Conservation (phyloP, 2,329 filamentous ascomycete species). For the Penicillium sclerotiorum region DNA sequence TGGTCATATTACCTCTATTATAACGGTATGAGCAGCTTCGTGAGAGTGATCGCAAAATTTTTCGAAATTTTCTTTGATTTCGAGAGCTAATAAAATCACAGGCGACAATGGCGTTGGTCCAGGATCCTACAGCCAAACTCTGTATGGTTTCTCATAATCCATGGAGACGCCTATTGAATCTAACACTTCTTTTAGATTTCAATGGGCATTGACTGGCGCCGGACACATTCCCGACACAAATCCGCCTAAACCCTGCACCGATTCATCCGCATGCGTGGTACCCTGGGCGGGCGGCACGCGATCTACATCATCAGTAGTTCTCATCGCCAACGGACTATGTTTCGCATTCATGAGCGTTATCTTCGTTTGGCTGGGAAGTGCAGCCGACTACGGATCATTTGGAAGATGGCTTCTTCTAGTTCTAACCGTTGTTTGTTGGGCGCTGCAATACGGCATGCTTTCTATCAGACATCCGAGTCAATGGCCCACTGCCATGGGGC, state of each 20-base stretch:
- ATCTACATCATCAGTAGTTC: conserved; percentile 42
- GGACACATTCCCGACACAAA: conserved; percentile 43
- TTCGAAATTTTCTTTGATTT: background rate
- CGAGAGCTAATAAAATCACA: conserved; percentile 4
- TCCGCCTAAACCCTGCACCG: conserved; percentile 33
- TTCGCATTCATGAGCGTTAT: conserved; percentile 48
- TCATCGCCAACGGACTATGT: conserved; percentile 48
- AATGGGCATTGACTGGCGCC: conserved; percentile 42
- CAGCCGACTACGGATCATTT: conserved; percentile 48
- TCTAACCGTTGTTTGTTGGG: conserved; percentile 46
- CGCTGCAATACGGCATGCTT: conserved; percentile 46
- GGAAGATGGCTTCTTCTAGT: conserved; percentile 44
- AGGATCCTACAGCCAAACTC: conserved; percentile 44
- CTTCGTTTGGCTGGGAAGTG: conserved; percentile 46
- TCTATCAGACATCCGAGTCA: conserved; percentile 39
- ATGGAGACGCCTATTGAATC: background rate
- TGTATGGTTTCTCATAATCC: conserved; percentile 24
- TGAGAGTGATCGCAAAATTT: background rate
- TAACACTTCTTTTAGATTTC: conserved; percentile 35
- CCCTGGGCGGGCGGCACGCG: conserved; percentile 42
- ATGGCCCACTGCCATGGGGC: conserved; percentile 45
- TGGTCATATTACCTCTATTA: conserved; percentile 51
- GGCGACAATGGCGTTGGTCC: conserved; percentile 49
- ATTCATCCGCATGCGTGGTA: conserved; percentile 42
- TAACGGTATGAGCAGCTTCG: conserved; percentile 38